Evolutionary conservation across 2,329 filamentous ascomycete genomes (phyloP).

Genomic region (Fusarium hainanense): DNA sequence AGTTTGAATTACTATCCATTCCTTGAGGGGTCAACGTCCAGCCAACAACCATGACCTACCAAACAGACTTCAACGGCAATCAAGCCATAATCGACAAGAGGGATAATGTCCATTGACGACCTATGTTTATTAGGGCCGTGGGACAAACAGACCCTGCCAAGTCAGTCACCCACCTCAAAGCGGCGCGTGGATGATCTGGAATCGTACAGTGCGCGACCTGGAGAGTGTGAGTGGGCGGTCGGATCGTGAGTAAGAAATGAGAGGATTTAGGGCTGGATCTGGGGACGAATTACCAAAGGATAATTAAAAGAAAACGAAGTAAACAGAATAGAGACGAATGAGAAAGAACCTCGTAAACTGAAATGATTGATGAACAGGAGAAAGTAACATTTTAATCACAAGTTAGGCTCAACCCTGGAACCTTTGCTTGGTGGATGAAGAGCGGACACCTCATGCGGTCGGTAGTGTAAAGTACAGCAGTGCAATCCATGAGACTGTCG

Average conservation of each 20-base stretch:
- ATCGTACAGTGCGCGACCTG: constrained; percentile 40
- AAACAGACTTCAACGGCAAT: background rate
- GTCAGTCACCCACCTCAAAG: constrained; percentile 34
- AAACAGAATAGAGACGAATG: background rate
- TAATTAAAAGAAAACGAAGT: background rate
- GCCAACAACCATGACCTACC: background rate
- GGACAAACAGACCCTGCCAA: constrained; percentile 43
- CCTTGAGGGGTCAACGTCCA: background rate
- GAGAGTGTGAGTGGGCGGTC: constrained; percentile 31
- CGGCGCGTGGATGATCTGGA: constrained; percentile 42
- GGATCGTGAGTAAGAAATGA: constrained; percentile 39
- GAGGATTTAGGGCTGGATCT: constrained; percentile 24
- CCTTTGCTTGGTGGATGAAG: constrained; percentile 23
- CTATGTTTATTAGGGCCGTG: constrained; percentile 22
- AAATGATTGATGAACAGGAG: background rate
- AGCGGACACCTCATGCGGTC: constrained; percentile 13
- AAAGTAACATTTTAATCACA: background rate
- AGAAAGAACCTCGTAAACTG: background rate
- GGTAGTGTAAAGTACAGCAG: constrained; percentile 7
- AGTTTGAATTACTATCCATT: background rate
- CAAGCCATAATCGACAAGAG: constrained; percentile 10
- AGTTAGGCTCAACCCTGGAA: constrained; percentile 22
- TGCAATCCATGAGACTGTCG: background rate
- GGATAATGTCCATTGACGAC: background rate
- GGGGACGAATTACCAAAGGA: background rate